Evolutionary conservation across 2,329 filamentous ascomycete genomes (phyloP).

Genomic region (Ophiostoma pallidulum): DNA sequence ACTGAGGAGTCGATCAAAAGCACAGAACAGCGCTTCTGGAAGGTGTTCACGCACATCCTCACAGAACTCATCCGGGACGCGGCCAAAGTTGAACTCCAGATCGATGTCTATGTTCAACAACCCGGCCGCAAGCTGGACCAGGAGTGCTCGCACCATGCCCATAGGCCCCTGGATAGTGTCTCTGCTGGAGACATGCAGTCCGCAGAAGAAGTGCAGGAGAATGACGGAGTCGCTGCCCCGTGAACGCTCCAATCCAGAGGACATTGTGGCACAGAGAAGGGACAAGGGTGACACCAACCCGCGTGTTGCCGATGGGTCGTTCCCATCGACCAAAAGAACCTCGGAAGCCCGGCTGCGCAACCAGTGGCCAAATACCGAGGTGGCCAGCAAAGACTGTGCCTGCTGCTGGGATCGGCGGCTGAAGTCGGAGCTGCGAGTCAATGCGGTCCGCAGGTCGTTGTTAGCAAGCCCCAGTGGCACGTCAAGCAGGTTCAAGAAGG

Average conservation of each 20-base stretch:
- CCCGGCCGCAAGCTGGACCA: constrained; percentile 18
- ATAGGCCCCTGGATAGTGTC: constrained; percentile 4
- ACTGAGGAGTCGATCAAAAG: not conserved
- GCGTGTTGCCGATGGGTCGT: not conserved
- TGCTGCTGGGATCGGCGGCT: not conserved
- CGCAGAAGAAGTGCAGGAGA: constrained; percentile 9
- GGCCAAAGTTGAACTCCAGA: not conserved
- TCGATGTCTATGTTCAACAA: not conserved
- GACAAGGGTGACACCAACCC: constrained; percentile 8
- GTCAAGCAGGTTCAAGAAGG: not conserved
- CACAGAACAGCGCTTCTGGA: not conserved
- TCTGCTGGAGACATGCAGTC: not conserved
- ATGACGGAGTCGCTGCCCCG: not conserved
- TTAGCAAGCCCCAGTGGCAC: not conserved
- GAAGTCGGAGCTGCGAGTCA: not conserved
- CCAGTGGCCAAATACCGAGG: not conserved
- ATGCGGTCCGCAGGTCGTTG: not conserved
- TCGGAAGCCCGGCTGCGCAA: not conserved
- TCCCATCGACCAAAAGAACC: constrained; percentile 12
- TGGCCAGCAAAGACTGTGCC: constrained; percentile 5
- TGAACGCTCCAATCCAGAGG: not conserved
- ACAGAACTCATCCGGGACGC: not conserved
- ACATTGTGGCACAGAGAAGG: constrained; percentile 5
- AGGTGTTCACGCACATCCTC: not conserved
- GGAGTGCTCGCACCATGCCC: constrained; percentile 8